Conservation (phyloP, 75 land plant genomes). For the Cupressus sempervirens region DNA sequence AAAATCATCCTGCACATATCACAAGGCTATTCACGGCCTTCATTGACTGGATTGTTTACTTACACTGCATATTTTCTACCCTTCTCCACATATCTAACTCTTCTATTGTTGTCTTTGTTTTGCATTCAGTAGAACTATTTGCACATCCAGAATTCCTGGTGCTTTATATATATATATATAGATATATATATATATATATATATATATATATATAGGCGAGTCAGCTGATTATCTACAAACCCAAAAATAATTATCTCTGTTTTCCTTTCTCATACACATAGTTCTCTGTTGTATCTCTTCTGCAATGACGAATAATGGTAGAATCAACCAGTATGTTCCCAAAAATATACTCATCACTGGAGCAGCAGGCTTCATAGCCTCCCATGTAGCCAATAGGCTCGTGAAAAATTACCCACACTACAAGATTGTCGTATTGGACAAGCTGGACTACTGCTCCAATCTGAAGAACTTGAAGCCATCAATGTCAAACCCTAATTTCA, state of each 20-base stretch:
- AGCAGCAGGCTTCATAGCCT: conserved; percentile 74
- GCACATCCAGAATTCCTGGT: no score
- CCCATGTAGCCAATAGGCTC: conserved; percentile 65
- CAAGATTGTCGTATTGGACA: conserved; percentile 76
- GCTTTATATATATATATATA: no score
- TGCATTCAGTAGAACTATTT: no score
- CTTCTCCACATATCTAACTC: no score
- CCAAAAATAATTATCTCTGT: no score
- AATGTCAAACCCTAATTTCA: conserved; percentile 47
- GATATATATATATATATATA: no score
- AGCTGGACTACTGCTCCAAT: conserved; percentile 76
- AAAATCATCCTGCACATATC: no score
- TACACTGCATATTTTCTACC: no score
- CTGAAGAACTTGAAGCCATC: conserved; percentile 61
- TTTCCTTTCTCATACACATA: not conserved
- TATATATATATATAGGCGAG: no score
- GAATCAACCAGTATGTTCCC: conserved; percentile 13
- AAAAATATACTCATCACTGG: conserved; percentile 70
- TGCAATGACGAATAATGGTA: not conserved
- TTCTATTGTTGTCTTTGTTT: no score
- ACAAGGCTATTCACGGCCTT: no score
- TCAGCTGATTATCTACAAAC: not conserved
- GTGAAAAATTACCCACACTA: conserved; percentile 60
- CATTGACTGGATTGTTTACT: no score
- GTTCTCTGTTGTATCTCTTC: not conserved